Evolutionary conservation across 2,329 filamentous ascomycete genomes (phyloP).

Genomic region (Sordariomycetes sp.): DNA sequence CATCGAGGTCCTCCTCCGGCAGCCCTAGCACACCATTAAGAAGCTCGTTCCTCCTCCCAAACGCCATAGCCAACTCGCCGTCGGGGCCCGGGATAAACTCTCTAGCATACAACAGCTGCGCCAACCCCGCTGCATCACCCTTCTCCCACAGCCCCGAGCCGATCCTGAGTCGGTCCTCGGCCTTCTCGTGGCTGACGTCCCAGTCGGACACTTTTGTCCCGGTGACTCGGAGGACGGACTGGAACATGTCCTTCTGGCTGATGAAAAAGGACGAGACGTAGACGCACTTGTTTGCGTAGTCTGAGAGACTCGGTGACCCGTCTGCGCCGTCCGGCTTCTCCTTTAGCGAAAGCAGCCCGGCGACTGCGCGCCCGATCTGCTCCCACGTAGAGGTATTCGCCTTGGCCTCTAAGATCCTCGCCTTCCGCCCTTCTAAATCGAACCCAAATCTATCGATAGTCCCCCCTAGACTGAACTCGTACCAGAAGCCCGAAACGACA

Average conservation of each 20-base stretch:
- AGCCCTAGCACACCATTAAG: conserved; percentile 37
- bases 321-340: conserved; percentile 22
- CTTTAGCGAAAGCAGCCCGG: conserved; percentile 30
- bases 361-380: conserved; percentile 43
- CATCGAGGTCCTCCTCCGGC: conserved; percentile 39
- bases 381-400: conserved; percentile 46
- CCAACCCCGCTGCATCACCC: conserved; percentile 27
- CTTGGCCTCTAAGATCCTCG: conserved; percentile 35
- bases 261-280: conserved; percentile 42
- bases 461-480: conserved; percentile 30
- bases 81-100: conserved; percentile 26
- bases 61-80: background rate
- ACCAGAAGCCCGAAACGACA: conserved; percentile 35
- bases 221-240: conserved; percentile 42
- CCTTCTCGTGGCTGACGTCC: conserved; percentile 33
- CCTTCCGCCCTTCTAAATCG: conserved; percentile 25
- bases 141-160: conserved; percentile 25
- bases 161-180: conserved; percentile 29
- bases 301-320: conserved; percentile 19
- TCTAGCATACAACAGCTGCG: conserved; percentile 34
- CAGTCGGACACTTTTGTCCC: conserved; percentile 40
- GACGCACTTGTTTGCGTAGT: conserved; percentile 27
- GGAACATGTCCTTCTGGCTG: conserved; percentile 50
- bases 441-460: conserved; percentile 27
- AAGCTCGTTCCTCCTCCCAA: conserved; percentile 21